Evolutionary conservation across 352 stramenopile genomes (phyloP), one percentile per base, ranked within the genome.

Genomic region (Globisporangium nodosum): DNA sequence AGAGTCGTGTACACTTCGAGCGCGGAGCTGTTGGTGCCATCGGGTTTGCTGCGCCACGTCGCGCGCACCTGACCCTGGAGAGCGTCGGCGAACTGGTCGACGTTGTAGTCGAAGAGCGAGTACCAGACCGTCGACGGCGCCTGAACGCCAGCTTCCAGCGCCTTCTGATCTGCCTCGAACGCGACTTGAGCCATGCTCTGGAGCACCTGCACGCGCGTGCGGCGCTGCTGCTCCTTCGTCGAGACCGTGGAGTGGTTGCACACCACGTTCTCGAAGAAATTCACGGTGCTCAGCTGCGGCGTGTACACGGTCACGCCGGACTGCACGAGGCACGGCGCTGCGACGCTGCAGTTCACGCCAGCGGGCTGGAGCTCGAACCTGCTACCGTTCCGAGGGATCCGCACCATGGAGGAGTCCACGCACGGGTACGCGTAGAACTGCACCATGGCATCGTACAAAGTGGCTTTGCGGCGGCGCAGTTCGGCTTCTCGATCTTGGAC

Each of bases 231-330:
- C 2, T 54, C 45, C 40, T 52, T 37, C 33, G 33, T 12, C 0
- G 58, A 37, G 9, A 58, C 39, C 3, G 42, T 12, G 5, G 64
- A 27, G 1, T 27, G 13, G 2, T 49, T 67, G n/a, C 63, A 30
- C 27, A 61, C 62, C 42, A 81, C 57, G 5, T 43, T 51, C 20
- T 58, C 15, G 20, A 80, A 72, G 42, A 81, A 47, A 5, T 49
- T 39, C 13, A 72, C 15, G 3, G 55, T 59, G 47, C 45, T 35
- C 40, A 90, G 53, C 12, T 65, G 56, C 0, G 80, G 80, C 1
- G 80, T 87, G 54, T 78, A 88, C 54, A 90, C 73, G 0, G 80
- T 90, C 27, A 90, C 74, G 27, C 76, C 65, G 13, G 80, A 90
- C 20, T 73, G 71, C 9, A 75, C 58, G 8, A 76, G 43, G 51